Conservation (phyloP, 108 stramenopile genomes). For the Nitzschia palea region DNA sequence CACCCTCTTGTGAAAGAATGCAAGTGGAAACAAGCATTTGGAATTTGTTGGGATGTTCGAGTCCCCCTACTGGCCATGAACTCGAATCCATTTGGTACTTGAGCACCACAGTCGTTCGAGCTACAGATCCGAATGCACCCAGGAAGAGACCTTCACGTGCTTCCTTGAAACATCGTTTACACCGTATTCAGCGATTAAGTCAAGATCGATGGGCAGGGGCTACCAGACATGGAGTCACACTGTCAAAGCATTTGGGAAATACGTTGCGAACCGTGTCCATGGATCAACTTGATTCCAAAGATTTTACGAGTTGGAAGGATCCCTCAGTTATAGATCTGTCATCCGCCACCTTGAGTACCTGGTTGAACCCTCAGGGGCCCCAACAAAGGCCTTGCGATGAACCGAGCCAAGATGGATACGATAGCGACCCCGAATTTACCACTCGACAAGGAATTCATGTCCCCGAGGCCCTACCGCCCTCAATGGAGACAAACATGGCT, state of each 20-base stretch:
- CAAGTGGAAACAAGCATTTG: conserved; percentile 23
- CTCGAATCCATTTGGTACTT: conserved; percentile 30
- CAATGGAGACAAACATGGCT: neutral
- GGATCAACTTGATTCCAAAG: conserved; percentile 8
- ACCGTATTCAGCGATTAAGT: conserved; percentile 29
- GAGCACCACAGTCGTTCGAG: neutral
- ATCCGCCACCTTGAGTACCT: neutral
- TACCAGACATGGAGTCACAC: conserved; percentile 31
- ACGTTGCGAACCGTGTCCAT: neutral
- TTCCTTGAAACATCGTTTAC: conserved; percentile 16
- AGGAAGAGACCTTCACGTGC: conserved; percentile 6
- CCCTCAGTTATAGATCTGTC: neutral
- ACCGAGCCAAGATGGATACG: conserved; percentile 31
- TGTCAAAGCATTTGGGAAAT: neutral
- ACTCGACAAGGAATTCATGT: neutral
- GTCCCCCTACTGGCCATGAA: conserved; percentile 13
- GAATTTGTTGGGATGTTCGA: conserved; percentile 28
- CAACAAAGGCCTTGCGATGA: neutral
- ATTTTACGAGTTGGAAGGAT: neutral
- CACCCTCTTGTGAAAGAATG: neutral
- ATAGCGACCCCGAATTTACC: conserved; percentile 33
- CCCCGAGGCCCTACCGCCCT: neutral
- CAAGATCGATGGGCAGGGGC: conserved; percentile 23
- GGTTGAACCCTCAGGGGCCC: too few species aligned
- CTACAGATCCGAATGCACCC: neutral